phyloP scores from a whole-genome alignment of 1,284 basidiomycete genomes.

The Marasmius tenuissimus region DNA sequence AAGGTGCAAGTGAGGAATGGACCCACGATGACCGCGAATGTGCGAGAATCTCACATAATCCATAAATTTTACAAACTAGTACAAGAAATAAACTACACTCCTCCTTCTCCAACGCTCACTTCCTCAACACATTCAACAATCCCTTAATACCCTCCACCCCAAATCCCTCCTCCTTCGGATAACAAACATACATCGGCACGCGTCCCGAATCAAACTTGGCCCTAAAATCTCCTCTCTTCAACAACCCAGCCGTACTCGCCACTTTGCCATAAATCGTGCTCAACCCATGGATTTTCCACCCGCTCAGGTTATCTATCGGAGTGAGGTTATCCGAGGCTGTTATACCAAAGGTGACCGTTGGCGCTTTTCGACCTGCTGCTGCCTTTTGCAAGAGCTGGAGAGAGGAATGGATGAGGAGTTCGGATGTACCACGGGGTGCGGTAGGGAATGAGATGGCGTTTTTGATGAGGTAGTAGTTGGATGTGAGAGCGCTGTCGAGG shows the following conservation, averaged over 20 bases:
- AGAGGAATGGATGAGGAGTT: conserved; percentile 41
- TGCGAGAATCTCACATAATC: too few relatives aligned
- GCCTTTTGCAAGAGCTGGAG: conserved; percentile 34
- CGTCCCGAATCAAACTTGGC: conserved; percentile 43
- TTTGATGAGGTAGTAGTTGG: conserved; percentile 42
- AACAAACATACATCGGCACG: conserved; percentile 44
- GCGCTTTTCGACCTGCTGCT: conserved; percentile 18
- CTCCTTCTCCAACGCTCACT: conserved; percentile 18
- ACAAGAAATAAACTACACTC: too few relatives aligned
- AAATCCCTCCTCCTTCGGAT: conserved; percentile 40
- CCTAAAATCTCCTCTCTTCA: conserved; percentile 40
- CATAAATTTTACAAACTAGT: too few relatives aligned
- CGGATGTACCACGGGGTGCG: conserved; percentile 47
- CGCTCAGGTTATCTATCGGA: conserved; percentile 38
- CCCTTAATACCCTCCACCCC: conserved; percentile 38
- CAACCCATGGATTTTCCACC: conserved; percentile 41
- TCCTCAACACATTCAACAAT: conserved; percentile 32
- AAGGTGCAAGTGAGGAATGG: too few relatives aligned
- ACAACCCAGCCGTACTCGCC: conserved; percentile 32
- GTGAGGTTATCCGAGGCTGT: conserved; percentile 36
- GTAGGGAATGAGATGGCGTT: conserved; percentile 44
- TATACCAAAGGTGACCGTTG: conserved; percentile 42
- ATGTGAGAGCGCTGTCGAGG: not conserved
- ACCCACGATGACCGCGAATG: too few relatives aligned
- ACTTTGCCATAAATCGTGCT: conserved; percentile 39